Evolutionary conservation across 345 rosid genomes (phyloP).

Genomic region (Gynandropsis gynandra): DNA sequence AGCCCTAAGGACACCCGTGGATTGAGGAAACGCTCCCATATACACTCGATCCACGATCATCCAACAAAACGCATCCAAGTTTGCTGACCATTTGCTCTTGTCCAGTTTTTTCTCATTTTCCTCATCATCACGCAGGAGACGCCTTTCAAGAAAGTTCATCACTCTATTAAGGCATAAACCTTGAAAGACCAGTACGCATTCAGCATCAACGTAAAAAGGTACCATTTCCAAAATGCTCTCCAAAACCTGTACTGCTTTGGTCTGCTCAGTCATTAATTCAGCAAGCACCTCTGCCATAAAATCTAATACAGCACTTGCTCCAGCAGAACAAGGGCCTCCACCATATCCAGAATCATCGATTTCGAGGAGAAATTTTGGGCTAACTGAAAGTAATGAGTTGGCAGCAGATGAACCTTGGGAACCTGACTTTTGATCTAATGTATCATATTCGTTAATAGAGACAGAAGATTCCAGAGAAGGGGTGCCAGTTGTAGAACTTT

Average conservation of each 20-base stretch:
- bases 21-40: conserved; percentile 95
- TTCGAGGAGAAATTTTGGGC: conserved; percentile 68
- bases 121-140: conserved; percentile 95
- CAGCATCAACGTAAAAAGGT: conserved; percentile 86
- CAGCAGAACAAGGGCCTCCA: conserved; percentile 99
- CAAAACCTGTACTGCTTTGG: conserved; percentile 68
- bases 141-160: conserved; percentile 96
- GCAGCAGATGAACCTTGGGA: conserved; percentile 50
- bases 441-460: conserved; percentile 61
- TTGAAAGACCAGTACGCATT: conserved; percentile 81
- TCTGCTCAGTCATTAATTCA: conserved; percentile 83
- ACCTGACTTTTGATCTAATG: conserved; percentile 54
- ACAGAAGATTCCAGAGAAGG: conserved; percentile 63
- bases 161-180: conserved; percentile 88
- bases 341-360: conserved; percentile 93
- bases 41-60: conserved; percentile 93
- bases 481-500: conserved; percentile 37
- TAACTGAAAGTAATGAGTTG: conserved; percentile 49
- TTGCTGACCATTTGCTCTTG: conserved; percentile 84
- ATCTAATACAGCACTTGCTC: conserved; percentile 92
- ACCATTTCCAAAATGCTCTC: conserved; percentile 85
- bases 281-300: conserved; percentile 96
- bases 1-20: conserved; percentile 66
- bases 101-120: conserved; percentile 92
- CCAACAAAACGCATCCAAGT: conserved; percentile 92